Conservation (phyloP, 2,329 filamentous ascomycete genomes). For the Paracamarosporium sp. region DNA sequence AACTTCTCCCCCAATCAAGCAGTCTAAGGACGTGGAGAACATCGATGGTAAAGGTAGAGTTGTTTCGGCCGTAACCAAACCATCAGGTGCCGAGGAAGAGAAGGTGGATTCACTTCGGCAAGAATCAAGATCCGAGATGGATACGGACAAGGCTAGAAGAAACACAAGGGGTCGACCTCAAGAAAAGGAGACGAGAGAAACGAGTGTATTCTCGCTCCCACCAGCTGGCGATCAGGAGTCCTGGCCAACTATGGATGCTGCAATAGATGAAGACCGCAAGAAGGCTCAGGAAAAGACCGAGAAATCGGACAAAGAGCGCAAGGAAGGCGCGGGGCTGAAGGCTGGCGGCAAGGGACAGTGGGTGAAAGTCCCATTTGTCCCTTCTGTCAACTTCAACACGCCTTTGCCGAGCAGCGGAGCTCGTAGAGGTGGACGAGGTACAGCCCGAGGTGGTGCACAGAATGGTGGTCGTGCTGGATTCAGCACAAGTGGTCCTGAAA, state of each 20-base stretch:
- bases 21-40: slow-evolving; percentile 22
- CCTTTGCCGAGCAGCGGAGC: slow-evolving; percentile 65
- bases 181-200: slow-evolving; percentile 37
- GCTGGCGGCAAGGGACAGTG: slow-evolving; percentile 78
- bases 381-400: slow-evolving; percentile 85
- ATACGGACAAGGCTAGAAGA: slow-evolving; percentile 34
- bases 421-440: slow-evolving; percentile 52
- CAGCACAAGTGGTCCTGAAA: slow-evolving; percentile 48
- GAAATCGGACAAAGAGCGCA: slow-evolving; percentile 70
- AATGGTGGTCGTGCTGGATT: slow-evolving; percentile 58
- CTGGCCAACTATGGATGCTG: slow-evolving; percentile 91
- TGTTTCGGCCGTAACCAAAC: slow-evolving; percentile 21
- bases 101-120: slow-evolving; percentile 29
- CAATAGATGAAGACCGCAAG: slow-evolving; percentile 77
- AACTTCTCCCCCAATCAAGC: slow-evolving; percentile 25
- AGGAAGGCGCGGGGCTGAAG: slow-evolving; percentile 51
- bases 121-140: slow-evolving; percentile 32
- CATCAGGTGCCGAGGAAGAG: slow-evolving; percentile 37
- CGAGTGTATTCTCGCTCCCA: slow-evolving; percentile 58
- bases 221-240: slow-evolving; percentile 77
- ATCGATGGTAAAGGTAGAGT: slow-evolving; percentile 27
- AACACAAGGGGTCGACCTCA: slow-evolving; percentile 29
- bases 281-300: slow-evolving; percentile 72
- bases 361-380: slow-evolving; percentile 82
- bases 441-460: slow-evolving; percentile 63